Percentiles rank a stretch among this genome's conserved stretches.
Conservation (phyloP, 306 rosid genomes). For the Castanospermum australe region DNA sequence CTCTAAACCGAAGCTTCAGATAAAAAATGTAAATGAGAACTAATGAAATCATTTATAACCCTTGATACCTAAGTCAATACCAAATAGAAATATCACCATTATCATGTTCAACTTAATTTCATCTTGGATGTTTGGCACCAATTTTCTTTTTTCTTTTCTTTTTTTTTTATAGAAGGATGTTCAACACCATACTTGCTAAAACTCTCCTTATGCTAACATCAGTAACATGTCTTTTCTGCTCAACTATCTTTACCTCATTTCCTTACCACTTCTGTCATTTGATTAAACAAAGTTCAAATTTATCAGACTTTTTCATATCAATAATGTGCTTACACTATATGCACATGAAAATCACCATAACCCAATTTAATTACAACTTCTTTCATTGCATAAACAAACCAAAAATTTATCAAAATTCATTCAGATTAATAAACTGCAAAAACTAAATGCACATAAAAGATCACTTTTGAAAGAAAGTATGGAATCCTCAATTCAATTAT, state of each 20-base stretch:
- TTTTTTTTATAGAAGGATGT: background rate
- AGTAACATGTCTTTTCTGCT: background rate
- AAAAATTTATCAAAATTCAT: background rate
- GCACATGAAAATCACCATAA: background rate
- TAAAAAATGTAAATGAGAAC: background rate
- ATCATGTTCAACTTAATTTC: background rate
- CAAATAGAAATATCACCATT: background rate
- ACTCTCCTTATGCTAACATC: background rate
- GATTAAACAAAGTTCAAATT: background rate
- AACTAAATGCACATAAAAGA: background rate
- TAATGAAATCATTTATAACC: background rate
- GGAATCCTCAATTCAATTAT: background rate
- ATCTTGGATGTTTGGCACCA: background rate
- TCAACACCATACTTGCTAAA: background rate
- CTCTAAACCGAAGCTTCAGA: background rate
- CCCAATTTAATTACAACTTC: background rate
- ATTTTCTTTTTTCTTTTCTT: background rate
- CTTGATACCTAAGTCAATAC: background rate
- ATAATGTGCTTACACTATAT: background rate
- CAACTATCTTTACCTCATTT: background rate
- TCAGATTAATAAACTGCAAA: background rate
- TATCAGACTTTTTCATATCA: background rate
- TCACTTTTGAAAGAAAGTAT: background rate
- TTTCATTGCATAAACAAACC: background rate
- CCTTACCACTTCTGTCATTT: background rate